phyloP scores from a whole-genome alignment of 148 eudicot genomes.

The Cornus suecica region DNA sequence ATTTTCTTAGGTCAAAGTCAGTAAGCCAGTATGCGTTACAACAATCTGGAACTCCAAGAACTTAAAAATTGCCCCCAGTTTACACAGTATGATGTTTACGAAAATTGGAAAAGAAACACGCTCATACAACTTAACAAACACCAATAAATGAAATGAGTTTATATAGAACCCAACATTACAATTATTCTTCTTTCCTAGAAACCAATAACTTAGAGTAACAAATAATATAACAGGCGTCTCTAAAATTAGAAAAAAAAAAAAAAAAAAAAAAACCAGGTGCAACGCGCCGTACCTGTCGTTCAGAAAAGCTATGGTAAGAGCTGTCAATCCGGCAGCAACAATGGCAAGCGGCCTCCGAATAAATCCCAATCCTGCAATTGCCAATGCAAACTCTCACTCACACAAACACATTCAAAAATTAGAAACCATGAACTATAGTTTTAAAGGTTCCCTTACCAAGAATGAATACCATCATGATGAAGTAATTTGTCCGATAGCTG shows the following conservation, averaged over 20 bases:
- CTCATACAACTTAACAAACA: not conserved
- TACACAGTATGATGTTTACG: no score
- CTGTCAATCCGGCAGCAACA: slow-evolving; percentile 78
- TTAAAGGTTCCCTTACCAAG: slow-evolving; percentile 52
- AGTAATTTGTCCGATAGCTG: slow-evolving; percentile 96
- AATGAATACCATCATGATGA: slow-evolving; percentile 75
- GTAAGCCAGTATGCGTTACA: no score
- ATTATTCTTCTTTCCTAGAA: not conserved
- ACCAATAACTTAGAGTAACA: not conserved
- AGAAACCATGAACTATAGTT: not conserved
- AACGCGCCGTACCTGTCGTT: slow-evolving; percentile 67
- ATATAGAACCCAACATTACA: not conserved
- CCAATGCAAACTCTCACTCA: not conserved
- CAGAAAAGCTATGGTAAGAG: slow-evolving; percentile 77
- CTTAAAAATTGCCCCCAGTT: no score
- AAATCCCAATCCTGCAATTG: slow-evolving; percentile 71
- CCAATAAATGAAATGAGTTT: not conserved
- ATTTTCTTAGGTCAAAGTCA: no score
- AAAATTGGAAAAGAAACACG: no score
- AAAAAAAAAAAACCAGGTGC: not conserved
- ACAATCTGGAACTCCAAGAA: no score
- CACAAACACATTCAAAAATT: not conserved
- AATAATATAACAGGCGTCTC: not conserved
- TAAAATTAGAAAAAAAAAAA: not conserved
- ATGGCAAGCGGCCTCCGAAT: slow-evolving; percentile 87